phyloP scores from a whole-genome alignment of 2,329 filamentous ascomycete species.

The Trichoderma koningii region DNA sequence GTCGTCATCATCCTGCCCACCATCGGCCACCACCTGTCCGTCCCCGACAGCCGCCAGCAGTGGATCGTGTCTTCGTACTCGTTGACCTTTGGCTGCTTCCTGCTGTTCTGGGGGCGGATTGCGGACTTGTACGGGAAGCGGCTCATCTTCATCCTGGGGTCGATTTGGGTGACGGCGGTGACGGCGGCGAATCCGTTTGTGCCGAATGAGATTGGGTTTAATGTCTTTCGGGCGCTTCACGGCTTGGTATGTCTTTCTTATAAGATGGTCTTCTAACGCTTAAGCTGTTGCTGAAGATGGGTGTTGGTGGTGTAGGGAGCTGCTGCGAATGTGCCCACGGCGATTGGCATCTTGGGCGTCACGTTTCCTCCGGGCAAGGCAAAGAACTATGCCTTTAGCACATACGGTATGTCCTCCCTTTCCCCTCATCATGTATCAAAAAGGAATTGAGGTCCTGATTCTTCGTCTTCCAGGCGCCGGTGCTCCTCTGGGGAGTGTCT shows the following conservation, averaged over 20 bases:
- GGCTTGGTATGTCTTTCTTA: slow-evolving; percentile 49
- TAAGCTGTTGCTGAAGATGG: not conserved
- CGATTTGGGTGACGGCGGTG: slow-evolving; percentile 62
- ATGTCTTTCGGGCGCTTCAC: slow-evolving; percentile 66
- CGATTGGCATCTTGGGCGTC: slow-evolving; percentile 68
- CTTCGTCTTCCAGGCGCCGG: slow-evolving; percentile 53
- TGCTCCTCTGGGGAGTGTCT: slow-evolving; percentile 63
- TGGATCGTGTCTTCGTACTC: slow-evolving; percentile 69
- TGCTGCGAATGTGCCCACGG: slow-evolving; percentile 70
- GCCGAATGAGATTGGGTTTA: slow-evolving; percentile 67
- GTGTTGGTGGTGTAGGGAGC: slow-evolving; percentile 47
- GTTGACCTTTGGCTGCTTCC: slow-evolving; percentile 67
- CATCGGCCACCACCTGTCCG: slow-evolving; percentile 58
- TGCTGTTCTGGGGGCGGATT: slow-evolving; percentile 67
- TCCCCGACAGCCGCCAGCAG: slow-evolving; percentile 61
- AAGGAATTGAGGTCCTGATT: not conserved
- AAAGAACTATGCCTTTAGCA: slow-evolving; percentile 70
- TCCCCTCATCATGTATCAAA: not conserved
- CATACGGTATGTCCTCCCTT: slow-evolving; percentile 50
- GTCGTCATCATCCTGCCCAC: slow-evolving; percentile 64
- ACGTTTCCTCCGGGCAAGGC: slow-evolving; percentile 68
- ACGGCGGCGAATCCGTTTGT: slow-evolving; percentile 65
- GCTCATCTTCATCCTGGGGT: slow-evolving; percentile 64
- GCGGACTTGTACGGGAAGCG: slow-evolving; percentile 69
- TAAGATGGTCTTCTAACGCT: not conserved